A percentile compares a stretch with the other conserved stretches of the same genome.
These are phyloP conservation scores for Colletotrichum orchidophilum DNA, from an alignment of 2,329 filamentous ascomycete genomes.

Conservation along the genomic window DNA sequence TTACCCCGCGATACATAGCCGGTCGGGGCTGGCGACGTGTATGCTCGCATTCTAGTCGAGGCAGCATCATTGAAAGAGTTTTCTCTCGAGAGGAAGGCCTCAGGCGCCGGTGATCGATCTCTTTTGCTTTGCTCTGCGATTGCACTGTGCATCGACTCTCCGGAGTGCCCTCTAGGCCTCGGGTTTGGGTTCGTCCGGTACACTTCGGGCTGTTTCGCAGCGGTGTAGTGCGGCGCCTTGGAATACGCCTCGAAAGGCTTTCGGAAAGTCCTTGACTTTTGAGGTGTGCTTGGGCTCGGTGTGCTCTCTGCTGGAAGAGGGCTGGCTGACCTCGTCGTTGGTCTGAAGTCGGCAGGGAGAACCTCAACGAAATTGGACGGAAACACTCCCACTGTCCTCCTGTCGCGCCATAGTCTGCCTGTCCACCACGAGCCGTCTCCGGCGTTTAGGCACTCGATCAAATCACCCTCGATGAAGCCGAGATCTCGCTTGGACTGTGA, in stretches of 20 bases:
- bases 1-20: conserved; percentile 32
- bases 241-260: conserved; percentile 75
- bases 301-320: conserved; percentile 66
- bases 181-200: conserved; percentile 55
- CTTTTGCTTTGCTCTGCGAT: conserved; percentile 14
- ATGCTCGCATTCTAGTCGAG: conserved; percentile 34
- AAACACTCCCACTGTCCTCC: conserved; percentile 90
- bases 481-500: conserved; percentile 85
- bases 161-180: conserved; percentile 52
- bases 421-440: conserved; percentile 99
- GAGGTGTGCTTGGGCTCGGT: conserved; percentile 63
- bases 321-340: conserved; percentile 70
- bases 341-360: conserved; percentile 84
- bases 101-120: conserved; percentile 33
- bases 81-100: conserved; percentile 34
- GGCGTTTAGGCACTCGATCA: conserved; percentile 98
- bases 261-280: conserved; percentile 71
- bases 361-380: conserved; percentile 98
- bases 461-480: conserved; percentile 95
- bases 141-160: conserved; percentile 45
- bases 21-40: conserved; percentile 26
- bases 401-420: conserved; percentile 87
- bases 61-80: conserved; percentile 29
- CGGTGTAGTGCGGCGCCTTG: conserved; percentile 73
- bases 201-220: conserved; percentile 68